A percentile compares a stretch with the other conserved stretches of the same genome.
Evolutionary conservation across 2,329 filamentous ascomycete species (phyloP).

Genomic region (Xylariaceae sp.): DNA sequence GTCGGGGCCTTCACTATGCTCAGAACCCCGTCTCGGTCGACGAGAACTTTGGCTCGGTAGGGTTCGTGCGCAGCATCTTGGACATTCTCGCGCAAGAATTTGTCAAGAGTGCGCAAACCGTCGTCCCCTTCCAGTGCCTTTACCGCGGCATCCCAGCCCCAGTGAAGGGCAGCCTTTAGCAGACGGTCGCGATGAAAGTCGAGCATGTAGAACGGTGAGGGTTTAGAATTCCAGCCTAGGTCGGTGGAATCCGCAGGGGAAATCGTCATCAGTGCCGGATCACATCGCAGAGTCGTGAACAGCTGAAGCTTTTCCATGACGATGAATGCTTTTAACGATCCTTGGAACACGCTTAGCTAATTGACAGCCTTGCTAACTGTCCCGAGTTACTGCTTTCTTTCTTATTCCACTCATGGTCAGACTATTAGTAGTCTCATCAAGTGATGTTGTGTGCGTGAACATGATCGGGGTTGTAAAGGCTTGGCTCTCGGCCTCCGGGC

Average conservation of each 20-base stretch:
- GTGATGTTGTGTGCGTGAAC: too few species aligned
- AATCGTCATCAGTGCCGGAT: conserved; percentile 48
- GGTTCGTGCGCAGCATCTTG: conserved; percentile 29
- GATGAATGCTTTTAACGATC: too few species aligned
- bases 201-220: conserved; percentile 72
- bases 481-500: too few species aligned
- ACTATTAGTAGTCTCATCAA: too few species aligned
- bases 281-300: conserved; percentile 69
- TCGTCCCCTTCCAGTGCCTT: conserved; percentile 38
- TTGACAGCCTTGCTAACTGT: too few species aligned
- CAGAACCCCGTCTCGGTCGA: conserved; percentile 45
- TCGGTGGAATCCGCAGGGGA: conserved; percentile 34
- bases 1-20: conserved; percentile 34
- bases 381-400: too few species aligned
- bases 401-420: too few species aligned
- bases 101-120: conserved; percentile 41
- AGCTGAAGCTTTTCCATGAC: conserved; percentile 49
- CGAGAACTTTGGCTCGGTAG: conserved; percentile 50
- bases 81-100: conserved; percentile 31
- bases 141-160: conserved; percentile 47
- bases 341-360: too few species aligned
- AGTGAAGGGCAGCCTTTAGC: conserved; percentile 55
- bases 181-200: conserved; percentile 73
- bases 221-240: conserved; percentile 48
- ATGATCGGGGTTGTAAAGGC: too few species aligned